Evolutionary conservation across 1,284 basidiomycete species (phyloP), one percentile per base, ranked within the genome.

Genomic region (Peniophora sp.): DNA sequence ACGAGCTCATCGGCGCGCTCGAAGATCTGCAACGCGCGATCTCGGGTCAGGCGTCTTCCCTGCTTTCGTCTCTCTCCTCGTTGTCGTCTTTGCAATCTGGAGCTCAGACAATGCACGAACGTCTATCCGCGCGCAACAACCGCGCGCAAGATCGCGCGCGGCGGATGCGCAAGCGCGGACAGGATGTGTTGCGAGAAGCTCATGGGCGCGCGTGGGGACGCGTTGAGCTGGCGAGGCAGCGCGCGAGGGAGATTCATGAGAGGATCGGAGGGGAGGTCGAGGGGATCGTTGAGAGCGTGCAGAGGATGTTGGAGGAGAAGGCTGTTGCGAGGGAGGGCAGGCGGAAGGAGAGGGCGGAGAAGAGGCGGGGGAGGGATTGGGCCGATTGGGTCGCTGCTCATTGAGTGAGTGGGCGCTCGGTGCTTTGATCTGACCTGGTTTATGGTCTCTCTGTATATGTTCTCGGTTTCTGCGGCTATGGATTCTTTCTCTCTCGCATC

Each of bases 1-100:
- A 75, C 48, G 83, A 85, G 57, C 68, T 84, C 32, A 60, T 79
- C 39, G 75, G 79, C 34, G 82, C 80, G 2, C 68, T 86, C 22
- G 83, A 87, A 56, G 78, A 75, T 1, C 71, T 88, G 36, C 66
- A 73, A 51, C 64, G 66, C 18, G 74, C 74, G 32, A 75, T 88
- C 50, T 60, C 59, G 34, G 62, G 59, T 37, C 72, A 74, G 56
- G 70, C 65, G 3, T 54, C 54, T 52, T 53, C 54, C 50, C 37
- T 41, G 61, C 47, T 34, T 63, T 32, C 27, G 12, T 32, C 27
- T 5, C 27, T 32, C 5, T 32, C 27, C 6, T 32, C 27, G 6
- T 49, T 47, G 66, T 71, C 51, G 71, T 79, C 44, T 79, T 77
- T 14, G 71, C 70, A 59, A 68, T 32, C 67, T 43, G 70, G 71